Percentiles rank a stretch among this genome's conserved stretches.
phyloP scores from a whole-genome alignment of 129 eudicot genomes.

The Flaveria trinervia region DNA sequence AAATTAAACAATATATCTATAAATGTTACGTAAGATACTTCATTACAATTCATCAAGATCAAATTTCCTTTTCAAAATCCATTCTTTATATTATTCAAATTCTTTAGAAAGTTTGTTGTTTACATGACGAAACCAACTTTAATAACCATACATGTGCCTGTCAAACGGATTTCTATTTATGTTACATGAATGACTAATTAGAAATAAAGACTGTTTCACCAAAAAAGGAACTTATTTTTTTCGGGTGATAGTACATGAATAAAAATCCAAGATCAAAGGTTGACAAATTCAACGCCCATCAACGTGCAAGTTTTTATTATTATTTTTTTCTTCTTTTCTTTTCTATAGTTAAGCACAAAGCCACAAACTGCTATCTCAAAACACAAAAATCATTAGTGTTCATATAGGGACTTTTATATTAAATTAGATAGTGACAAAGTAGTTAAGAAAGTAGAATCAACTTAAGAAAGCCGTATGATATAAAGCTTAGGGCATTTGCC shows the following conservation, averaged over 20 bases:
- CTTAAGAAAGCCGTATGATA: too few species aligned
- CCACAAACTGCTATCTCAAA: neutral
- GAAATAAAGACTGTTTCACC: conserved; percentile 17
- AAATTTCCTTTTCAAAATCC: neutral
- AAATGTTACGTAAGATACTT: too few species aligned
- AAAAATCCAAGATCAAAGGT: neutral
- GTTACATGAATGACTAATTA: conserved; percentile 3
- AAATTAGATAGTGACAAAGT: too few species aligned
- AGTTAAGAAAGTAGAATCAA: too few species aligned
- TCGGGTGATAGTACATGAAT: neutral
- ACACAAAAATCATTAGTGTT: neutral
- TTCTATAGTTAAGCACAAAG: neutral
- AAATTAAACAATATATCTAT: too few species aligned
- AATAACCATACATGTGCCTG: conserved; percentile 8
- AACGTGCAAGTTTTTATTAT: neutral
- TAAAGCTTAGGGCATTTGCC: too few species aligned
- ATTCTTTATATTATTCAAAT: neutral
- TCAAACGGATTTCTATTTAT: conserved; percentile 17
- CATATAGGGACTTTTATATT: too few species aligned
- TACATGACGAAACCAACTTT: conserved; percentile 15
- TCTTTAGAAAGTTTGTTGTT: neutral
- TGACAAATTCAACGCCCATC: neutral
- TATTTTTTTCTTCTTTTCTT: neutral
- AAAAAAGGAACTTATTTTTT: conserved; percentile 6
- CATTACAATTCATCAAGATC: too few species aligned